These are phyloP conservation scores for Paulownia fortunei DNA, from an alignment of 257 asterid species.

Conservation along the genomic window DNA sequence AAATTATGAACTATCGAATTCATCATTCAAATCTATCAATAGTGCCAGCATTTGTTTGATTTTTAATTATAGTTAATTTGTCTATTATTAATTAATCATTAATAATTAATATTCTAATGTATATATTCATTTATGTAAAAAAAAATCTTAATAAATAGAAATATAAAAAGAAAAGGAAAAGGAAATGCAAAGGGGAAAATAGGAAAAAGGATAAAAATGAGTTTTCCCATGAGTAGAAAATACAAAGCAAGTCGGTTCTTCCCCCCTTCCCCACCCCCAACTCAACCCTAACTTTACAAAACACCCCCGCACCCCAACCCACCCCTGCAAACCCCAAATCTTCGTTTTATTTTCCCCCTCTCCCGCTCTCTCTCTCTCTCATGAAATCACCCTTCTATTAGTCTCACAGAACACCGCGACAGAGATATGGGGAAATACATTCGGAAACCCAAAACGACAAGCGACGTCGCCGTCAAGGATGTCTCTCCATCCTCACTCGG, in stretches of 20 bases:
- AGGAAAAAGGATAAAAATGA: neutral
- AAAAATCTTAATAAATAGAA: neutral
- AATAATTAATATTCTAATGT: neutral
- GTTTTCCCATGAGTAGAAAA: neutral
- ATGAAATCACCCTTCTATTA: slow-evolving; percentile 14
- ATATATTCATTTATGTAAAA: neutral
- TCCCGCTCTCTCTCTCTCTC: slow-evolving; percentile 16
- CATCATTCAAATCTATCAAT: no score
- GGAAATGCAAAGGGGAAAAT: neutral
- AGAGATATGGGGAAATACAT: slow-evolving; percentile 70
- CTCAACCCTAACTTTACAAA: slow-evolving; percentile 32
- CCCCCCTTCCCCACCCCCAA: slow-evolving; percentile 7
- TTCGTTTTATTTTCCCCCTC: neutral
- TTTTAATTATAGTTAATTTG: neutral
- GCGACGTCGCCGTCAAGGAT: slow-evolving; percentile 62
- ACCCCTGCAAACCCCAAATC: slow-evolving; percentile 23
- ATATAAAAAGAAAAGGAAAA: neutral
- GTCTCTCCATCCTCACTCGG: slow-evolving; percentile 63
- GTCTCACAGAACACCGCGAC: neutral
- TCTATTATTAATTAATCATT: neutral
- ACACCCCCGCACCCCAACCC: slow-evolving; percentile 10
- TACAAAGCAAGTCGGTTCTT: slow-evolving; percentile 5
- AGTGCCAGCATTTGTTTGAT: neutral
- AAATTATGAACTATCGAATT: no score
- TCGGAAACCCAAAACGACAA: slow-evolving; percentile 53